These are phyloP conservation scores for Casaregolazyma suthepensis DNA, from an alignment of 1,139 yeast species.

Conservation along the genomic window DNA sequence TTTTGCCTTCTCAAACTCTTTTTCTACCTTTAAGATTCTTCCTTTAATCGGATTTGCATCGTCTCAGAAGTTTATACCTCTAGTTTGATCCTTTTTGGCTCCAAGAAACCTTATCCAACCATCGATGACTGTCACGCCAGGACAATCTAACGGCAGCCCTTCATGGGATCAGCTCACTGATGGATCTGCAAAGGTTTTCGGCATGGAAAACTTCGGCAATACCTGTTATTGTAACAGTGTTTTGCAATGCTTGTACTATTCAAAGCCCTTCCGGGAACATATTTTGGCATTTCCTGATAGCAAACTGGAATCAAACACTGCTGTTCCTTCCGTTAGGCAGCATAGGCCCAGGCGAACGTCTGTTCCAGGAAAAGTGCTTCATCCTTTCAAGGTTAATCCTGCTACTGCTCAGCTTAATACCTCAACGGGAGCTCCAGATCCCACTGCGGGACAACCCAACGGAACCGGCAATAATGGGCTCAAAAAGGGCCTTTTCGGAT, in stretches of 20 bases:
- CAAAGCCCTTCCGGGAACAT: conserved; percentile 59
- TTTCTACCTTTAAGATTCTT: neutral
- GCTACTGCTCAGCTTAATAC: conserved; percentile 22
- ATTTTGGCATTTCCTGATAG: conserved; percentile 38
- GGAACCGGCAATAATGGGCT: conserved; percentile 5
- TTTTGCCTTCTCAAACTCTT: neutral
- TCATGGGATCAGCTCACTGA: conserved; percentile 19
- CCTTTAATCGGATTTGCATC: neutral
- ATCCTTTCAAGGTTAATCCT: conserved; percentile 33
- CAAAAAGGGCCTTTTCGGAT: conserved; percentile 8
- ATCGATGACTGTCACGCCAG: neutral
- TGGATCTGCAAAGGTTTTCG: conserved; percentile 55
- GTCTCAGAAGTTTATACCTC: neutral
- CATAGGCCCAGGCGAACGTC: conserved; percentile 21
- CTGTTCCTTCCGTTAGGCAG: neutral
- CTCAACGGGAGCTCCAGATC: conserved; percentile 16
- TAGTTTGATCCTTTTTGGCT: neutral
- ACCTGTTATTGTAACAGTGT: conserved; percentile 94
- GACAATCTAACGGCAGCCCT: neutral
- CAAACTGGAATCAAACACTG: conserved; percentile 8
- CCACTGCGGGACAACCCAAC: conserved; percentile 9
- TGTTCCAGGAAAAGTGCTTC: conserved; percentile 32
- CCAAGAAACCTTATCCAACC: neutral
- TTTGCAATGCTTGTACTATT: conserved; percentile 76
- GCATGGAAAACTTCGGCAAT: conserved; percentile 91